Base-by-base conservation (phyloP, 805 yeast species). In the Candida easanensis region DNA sequence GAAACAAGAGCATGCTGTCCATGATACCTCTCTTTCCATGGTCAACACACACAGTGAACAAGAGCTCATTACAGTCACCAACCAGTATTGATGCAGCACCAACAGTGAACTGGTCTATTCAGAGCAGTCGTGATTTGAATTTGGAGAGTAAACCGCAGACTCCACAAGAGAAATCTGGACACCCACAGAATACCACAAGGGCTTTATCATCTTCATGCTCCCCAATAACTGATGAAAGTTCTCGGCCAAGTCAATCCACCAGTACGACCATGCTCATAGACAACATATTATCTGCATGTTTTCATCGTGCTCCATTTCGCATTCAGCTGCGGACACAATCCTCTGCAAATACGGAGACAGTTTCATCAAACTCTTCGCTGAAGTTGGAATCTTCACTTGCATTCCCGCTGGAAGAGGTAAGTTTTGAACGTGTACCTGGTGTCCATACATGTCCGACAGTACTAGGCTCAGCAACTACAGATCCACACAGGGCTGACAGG, bases 81-180 rank as follows among this genome's bases (percentile, higher is more conserved):
- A 15, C 31, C 5, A 37, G 34, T 17, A 9, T 20, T 15, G 14
- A 19, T 17, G 20, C 9, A 13, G 14, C 14, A 7, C 20, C 8
- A 18, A 22, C 28, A 23, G 8, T 13, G 25, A 33, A 39, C 5
- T 32, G 40, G 14, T 44, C 48, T 5, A 44, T 44, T 11, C 48
- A 44, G 28, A 39, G 41, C 30, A 44, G 48, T 28, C 36, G 17
- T n/a, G 48, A 44, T 13, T 36, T 44, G 30, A 28, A 38, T 3
- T 32, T 43, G 15, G 46, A 27, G 21, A 4, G 6, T 17, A 21
- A n/a, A 21, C 5, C 3, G 15, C 16, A 36, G 18, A 9, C 21
- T 26, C 18, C 11, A 6, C 22, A 17, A 17, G 16, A 22, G 11
- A 3, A 14, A 4, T 16, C 22, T 20, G 14, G 11, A 31, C 20